Base-by-base conservation (phyloP, 805 yeast genomes). In the Cyberlindnera saturnus region DNA sequence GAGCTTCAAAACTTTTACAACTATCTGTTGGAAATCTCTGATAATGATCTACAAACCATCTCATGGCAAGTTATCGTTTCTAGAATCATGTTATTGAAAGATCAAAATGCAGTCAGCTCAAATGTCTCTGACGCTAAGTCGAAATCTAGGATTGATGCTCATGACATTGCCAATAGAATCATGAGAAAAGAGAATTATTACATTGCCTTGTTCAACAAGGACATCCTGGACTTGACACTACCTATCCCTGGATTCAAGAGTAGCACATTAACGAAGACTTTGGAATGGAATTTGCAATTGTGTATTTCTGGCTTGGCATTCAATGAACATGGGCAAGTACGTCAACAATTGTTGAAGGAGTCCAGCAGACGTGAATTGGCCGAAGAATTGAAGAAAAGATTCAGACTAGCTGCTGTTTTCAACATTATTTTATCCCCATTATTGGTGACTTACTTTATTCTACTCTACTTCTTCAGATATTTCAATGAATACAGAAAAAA, bases 171-270 rank as follows among this genome's bases (percentile, higher is more conserved):
- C 13, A 95, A 93, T 59, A 71, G 99, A 45, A 85, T 93, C 44
- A 90, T 93, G 99, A 71, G 99, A 47, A 86, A 82, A 52, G 99
- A 93, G 47, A 93, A 93, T 59, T 93, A 90, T 61, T 73, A 89
- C 72, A 88, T 93, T 58, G 96, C 97, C 1, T 64, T 93, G 51
- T 81, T 86, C 55, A 90, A 88, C 63, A 86, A 81, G 52, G 79
- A 85, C 45, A 67, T 91, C 1, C 64, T 91, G 35, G 84, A 85
- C 55, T 65, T 86, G 19, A 71, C 84, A 0, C 59, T 88, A 15
- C 79, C 82, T 1, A 48, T 78, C 3, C 80, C 82, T 0, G 58
- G 70, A 4, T 63, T 66, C 30, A 62, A 64, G 13, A 56, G 64
- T 5, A 66, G 63, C 36, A 65, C 73, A 11, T 66, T 93, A 28